Conservation (phyloP, 2,329 filamentous ascomycete genomes). For the Amauroascus verrucosus region DNA sequence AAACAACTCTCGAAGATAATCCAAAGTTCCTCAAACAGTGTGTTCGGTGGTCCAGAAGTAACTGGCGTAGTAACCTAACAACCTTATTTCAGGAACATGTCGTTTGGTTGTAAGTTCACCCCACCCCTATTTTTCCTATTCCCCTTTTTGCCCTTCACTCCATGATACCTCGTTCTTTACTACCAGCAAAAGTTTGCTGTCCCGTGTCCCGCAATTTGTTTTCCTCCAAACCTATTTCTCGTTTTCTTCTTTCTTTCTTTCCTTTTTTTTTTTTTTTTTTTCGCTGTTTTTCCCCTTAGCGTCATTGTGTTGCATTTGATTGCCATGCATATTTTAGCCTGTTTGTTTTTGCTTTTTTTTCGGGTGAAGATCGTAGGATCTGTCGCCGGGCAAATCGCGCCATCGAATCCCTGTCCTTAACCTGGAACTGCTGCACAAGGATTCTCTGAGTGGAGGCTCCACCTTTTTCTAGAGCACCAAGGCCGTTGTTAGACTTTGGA, state of each 20-base stretch:
- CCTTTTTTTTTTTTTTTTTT: not conserved
- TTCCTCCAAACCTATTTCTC: not conserved
- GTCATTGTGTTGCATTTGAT: constrained; percentile 8
- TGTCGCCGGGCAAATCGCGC: constrained; percentile 5
- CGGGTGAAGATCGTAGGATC: constrained; percentile 9
- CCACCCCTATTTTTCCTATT: not conserved
- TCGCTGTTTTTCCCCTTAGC: constrained; percentile 5
- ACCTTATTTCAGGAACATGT: constrained; percentile 74
- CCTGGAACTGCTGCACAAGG: constrained; percentile 6
- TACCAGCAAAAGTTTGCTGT: not conserved
- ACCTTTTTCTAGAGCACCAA: constrained; percentile 9
- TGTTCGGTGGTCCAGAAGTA: constrained; percentile 88
- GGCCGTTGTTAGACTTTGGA: constrained; percentile 3
- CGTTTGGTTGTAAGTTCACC: constrained; percentile 67
- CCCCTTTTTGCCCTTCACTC: no score
- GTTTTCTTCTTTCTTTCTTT: no score
- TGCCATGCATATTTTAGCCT: constrained; percentile 10
- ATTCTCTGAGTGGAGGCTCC: not conserved
- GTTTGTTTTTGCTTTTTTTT: constrained; percentile 11
- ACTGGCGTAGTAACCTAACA: constrained; percentile 94
- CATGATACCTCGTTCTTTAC: not conserved
- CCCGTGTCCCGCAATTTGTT: not conserved
- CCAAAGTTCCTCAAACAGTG: constrained; percentile 87
- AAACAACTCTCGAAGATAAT: constrained; percentile 86
- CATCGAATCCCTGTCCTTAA: constrained; percentile 6